A percentile compares a stretch with the other conserved stretches of the same genome.
phyloP scores from a whole-genome alignment of 495 filamentous ascomycete genomes.

The Friedmanniomyces endolithicus region DNA sequence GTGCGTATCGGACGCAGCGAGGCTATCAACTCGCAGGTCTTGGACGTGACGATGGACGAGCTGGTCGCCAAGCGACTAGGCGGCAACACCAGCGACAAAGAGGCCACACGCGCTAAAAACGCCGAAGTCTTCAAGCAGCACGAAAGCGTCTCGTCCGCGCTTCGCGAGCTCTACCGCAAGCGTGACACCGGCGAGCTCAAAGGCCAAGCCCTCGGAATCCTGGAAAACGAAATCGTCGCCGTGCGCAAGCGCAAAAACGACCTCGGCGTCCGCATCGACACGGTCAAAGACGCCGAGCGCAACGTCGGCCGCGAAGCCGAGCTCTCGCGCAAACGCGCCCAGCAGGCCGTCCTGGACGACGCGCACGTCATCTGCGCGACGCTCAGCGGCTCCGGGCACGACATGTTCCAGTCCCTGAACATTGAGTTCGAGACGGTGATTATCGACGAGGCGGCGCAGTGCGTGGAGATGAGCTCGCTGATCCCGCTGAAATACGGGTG shows the following conservation, averaged over 20 bases:
- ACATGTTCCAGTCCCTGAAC: constrained; percentile 89
- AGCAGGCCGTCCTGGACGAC: constrained; percentile 79
- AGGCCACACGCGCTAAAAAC: constrained; percentile 43
- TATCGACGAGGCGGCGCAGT: constrained; percentile 96
- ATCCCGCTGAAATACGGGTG: constrained; percentile 97
- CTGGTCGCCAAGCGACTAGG: constrained; percentile 65
- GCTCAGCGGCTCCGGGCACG: constrained; percentile 87
- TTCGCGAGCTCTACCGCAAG: constrained; percentile 46
- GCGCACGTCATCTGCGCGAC: constrained; percentile 92
- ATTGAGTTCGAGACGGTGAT: constrained; percentile 98
- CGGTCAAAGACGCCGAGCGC: constrained; percentile 69
- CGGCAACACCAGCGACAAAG: constrained; percentile 34
- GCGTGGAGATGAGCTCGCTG: constrained; percentile 88
- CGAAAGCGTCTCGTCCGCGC: constrained; percentile 55
- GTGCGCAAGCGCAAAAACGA: constrained; percentile 61
- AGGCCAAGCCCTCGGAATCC: constrained; percentile 48
- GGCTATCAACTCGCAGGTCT: constrained; percentile 79
- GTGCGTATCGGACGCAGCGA: constrained; percentile 86
- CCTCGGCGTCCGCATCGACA: constrained; percentile 71
- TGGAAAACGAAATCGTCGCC: constrained; percentile 64
- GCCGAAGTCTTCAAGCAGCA: constrained; percentile 75
- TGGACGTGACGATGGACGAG: constrained; percentile 88
- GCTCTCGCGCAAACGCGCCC: constrained; percentile 66
- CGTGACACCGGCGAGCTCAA: constrained; percentile 58
- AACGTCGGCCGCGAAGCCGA: constrained; percentile 67